Conservation (phyloP, 805 yeast species). For the Candida glaebosa region DNA sequence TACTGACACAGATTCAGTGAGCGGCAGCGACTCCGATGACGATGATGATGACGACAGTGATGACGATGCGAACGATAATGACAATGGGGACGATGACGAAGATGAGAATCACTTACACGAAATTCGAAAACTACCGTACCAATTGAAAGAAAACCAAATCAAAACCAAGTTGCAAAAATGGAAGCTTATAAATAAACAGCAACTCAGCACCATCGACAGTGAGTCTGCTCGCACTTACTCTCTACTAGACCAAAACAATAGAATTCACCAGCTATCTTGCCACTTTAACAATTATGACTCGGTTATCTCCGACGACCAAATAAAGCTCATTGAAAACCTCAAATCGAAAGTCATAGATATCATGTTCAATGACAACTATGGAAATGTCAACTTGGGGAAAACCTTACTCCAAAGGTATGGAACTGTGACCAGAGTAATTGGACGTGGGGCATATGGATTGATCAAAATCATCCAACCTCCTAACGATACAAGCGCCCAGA, state of each 20-base stretch:
- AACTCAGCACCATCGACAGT: constrained; percentile 1
- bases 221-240: constrained; percentile 29
- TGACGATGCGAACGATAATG: constrained; percentile 6
- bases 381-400: constrained; percentile 12
- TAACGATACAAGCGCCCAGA: background rate
- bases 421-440: constrained; percentile 29
- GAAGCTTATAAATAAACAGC: constrained; percentile 1
- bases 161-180: constrained; percentile 2
- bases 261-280: constrained; percentile 23
- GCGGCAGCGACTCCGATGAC: constrained; percentile 9
- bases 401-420: constrained; percentile 34
- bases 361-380: constrained; percentile 7
- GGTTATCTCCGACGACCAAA: constrained; percentile 28
- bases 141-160: constrained; percentile 12
- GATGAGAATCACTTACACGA: constrained; percentile 30
- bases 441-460: constrained; percentile 37
- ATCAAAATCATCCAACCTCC: constrained; percentile 30
- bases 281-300: constrained; percentile 13
- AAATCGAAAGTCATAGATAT: constrained; percentile 17
- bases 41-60: constrained; percentile 17
- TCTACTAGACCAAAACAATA: constrained; percentile 18
- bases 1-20: constrained; percentile 5
- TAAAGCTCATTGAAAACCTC: constrained; percentile 20
- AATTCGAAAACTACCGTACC: constrained; percentile 8
- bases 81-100: constrained; percentile 7